Percentiles rank a stretch among this genome's conserved stretches.
Conservation (phyloP, 2,329 filamentous ascomycete species). For the Pochonia chlamydosporia region DNA sequence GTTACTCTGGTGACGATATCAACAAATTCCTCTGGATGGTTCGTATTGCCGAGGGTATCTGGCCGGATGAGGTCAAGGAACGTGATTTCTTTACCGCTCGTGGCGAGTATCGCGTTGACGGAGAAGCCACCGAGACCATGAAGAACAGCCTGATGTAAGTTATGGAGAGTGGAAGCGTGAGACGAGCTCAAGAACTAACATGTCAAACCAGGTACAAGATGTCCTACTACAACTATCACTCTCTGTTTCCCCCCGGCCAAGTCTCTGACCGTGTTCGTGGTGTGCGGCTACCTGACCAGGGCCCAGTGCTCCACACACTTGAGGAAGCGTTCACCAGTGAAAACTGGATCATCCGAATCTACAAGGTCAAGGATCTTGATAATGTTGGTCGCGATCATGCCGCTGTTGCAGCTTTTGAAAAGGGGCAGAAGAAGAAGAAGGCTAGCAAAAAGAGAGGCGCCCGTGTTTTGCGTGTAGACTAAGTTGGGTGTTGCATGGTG, state of each 20-base stretch:
- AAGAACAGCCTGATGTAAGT: constrained; percentile 98
- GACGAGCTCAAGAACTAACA: neutral
- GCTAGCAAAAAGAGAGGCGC: constrained; percentile 65
- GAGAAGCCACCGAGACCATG: constrained; percentile 92
- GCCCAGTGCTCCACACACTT: constrained; percentile 78
- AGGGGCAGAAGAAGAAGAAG: constrained; percentile 81
- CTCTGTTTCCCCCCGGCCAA: constrained; percentile 86
- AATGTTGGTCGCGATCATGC: constrained; percentile 89
- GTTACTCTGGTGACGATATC: constrained; percentile 97
- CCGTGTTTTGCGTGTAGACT: constrained; percentile 67
- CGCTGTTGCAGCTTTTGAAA: constrained; percentile 62
- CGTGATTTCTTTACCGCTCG: constrained; percentile 90
- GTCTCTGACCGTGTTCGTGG: constrained; percentile 85
- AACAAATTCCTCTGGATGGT: constrained; percentile 99
- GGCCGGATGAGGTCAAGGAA: constrained; percentile 98
- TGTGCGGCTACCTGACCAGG: constrained; percentile 71
- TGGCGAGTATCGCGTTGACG: constrained; percentile 92
- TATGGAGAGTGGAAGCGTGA: neutral
- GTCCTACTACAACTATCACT: constrained; percentile 97
- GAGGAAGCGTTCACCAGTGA: constrained; percentile 98
- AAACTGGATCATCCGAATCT: constrained; percentile 99
- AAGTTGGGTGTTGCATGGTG: constrained; percentile 19
- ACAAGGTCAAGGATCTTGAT: constrained; percentile 99
- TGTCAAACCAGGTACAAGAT: constrained; percentile 84
- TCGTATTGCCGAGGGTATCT: constrained; percentile 96